These are phyloP conservation scores for Tetrapisispora arboricola DNA, from an alignment of 805 yeast species.

Conservation along the genomic window DNA sequence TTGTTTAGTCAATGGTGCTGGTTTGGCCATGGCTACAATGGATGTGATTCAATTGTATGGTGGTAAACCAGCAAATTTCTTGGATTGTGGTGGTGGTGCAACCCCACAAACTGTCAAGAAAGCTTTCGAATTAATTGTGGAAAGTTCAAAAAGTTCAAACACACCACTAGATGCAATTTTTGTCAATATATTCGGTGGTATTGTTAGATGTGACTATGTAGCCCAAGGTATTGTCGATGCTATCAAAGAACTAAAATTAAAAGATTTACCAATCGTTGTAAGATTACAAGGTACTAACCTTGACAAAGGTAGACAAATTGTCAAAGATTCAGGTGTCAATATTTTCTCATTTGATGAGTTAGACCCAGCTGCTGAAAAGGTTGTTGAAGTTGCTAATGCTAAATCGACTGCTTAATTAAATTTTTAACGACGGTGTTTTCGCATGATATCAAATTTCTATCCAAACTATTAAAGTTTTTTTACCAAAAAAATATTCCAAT, in stretches of 20 bases:
- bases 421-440: constrained; percentile 5
- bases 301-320: constrained; percentile 78
- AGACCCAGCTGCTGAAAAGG: constrained; percentile 95
- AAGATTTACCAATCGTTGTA: constrained; percentile 82
- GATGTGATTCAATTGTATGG: constrained; percentile 97
- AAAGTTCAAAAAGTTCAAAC: constrained; percentile 38
- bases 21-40: constrained; percentile 99
- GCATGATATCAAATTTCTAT: neutral
- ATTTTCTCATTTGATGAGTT: constrained; percentile 85
- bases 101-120: constrained; percentile 96
- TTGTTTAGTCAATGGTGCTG: constrained; percentile 98
- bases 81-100: constrained; percentile 99
- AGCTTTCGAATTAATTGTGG: constrained; percentile 85
- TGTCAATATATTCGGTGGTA: constrained; percentile 98
- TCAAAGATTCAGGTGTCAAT: constrained; percentile 69
- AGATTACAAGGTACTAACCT: constrained; percentile 98
- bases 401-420: neutral
- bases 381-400: constrained; percentile 54
- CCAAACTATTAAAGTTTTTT: neutral
- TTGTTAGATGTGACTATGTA: constrained; percentile 97
- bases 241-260: constrained; percentile 80
- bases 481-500: neutral
- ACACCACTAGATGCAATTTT: constrained; percentile 61
- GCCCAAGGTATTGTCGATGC: constrained; percentile 97
- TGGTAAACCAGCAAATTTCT: constrained; percentile 97